These are phyloP conservation scores for Huntiella bhutanensis DNA, from an alignment of 2,329 filamentous ascomycete genomes.

Conservation along the genomic window DNA sequence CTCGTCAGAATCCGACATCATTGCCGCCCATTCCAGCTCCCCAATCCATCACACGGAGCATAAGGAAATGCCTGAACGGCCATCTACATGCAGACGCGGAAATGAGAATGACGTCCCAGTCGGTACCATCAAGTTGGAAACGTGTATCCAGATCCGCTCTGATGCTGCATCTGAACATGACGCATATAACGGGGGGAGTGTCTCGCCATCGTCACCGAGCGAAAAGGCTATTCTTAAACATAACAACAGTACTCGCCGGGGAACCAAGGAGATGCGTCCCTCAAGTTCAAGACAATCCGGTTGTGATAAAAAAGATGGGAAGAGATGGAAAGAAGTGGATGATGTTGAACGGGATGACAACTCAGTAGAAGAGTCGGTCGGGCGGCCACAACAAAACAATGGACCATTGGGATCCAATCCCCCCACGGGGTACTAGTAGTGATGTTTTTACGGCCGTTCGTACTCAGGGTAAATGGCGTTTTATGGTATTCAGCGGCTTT, in stretches of 20 bases:
- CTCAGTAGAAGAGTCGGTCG: constrained; percentile 4
- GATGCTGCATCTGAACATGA: background rate
- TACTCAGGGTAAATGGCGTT: no score
- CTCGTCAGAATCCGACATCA: constrained; percentile 8
- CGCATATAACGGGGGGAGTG: background rate
- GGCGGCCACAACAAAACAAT: constrained; percentile 6
- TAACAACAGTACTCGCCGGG: background rate
- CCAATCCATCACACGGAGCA: background rate
- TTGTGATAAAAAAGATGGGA: no score
- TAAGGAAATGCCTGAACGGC: background rate
- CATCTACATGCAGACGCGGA: background rate
- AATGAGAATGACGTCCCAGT: background rate
- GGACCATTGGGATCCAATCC: constrained; percentile 9
- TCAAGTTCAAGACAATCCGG: no score
- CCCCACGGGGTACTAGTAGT: constrained; percentile 1
- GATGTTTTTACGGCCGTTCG: background rate
- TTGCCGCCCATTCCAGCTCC: background rate
- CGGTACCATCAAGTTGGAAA: constrained; percentile 1
- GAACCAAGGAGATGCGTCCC: no score
- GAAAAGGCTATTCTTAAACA: background rate
- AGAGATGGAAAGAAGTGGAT: no score
- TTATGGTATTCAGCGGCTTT: no score
- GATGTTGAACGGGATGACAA: background rate
- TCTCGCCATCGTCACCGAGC: background rate
- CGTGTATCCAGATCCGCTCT: constrained; percentile 7